Conservation (phyloP, 257 asterid genomes). For the Paulownia fortunei region DNA sequence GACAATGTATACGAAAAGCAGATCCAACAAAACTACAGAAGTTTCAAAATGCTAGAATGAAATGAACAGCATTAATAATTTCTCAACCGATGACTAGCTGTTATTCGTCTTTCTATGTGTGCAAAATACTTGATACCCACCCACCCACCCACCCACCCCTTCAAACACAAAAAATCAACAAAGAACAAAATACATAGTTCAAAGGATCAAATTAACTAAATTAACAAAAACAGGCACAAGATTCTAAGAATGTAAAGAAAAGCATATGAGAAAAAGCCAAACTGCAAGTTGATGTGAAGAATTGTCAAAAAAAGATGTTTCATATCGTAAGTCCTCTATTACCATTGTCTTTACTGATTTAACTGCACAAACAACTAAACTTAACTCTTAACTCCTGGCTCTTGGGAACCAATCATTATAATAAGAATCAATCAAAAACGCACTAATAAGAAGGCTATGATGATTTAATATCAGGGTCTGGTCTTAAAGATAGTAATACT, state of each 20-base stretch:
- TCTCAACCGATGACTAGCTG: background rate
- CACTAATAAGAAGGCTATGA: background rate
- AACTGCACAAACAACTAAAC: constrained; percentile 10
- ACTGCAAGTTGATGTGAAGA: background rate
- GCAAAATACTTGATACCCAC: background rate
- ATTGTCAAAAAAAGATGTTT: background rate
- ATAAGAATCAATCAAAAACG: constrained; percentile 8
- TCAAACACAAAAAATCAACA: background rate
- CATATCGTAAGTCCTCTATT: background rate
- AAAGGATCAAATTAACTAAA: background rate
- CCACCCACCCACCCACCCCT: background rate
- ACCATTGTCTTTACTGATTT: background rate
- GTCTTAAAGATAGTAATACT: constrained; percentile 10
- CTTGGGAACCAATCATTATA: constrained; percentile 18
- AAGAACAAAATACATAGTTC: background rate
- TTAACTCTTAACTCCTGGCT: background rate
- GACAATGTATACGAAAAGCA: background rate
- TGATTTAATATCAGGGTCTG: constrained; percentile 6
- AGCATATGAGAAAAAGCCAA: background rate
- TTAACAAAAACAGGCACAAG: background rate
- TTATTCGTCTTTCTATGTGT: background rate
- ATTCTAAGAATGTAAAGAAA: background rate
- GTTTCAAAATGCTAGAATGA: background rate
- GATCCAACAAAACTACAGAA: background rate
- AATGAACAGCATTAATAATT: background rate